Conservation (phyloP, 1,139 yeast species). For the Yamadazyma triangularis region DNA sequence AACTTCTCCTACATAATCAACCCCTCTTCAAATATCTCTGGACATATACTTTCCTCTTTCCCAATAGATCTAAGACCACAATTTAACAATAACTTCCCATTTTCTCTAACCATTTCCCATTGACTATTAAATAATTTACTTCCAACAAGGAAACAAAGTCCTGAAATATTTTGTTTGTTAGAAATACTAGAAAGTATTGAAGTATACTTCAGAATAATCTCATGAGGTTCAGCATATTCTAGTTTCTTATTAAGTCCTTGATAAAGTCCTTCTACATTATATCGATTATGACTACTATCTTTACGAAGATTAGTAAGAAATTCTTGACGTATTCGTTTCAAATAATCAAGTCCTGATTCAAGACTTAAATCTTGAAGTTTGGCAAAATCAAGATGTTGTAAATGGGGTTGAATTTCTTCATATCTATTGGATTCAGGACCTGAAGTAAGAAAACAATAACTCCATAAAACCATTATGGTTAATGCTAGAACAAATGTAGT, state of each 20-base stretch:
- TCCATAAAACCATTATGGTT: slow-evolving; percentile 47
- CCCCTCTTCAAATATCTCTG: background rate
- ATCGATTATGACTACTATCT: slow-evolving; percentile 17
- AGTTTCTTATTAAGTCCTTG: too few relatives aligned
- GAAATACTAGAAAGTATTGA: slow-evolving; percentile 37
- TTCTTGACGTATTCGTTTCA: slow-evolving; percentile 31
- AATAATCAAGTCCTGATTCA: slow-evolving; percentile 32
- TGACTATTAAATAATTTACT: slow-evolving; percentile 43
- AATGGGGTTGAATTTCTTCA: slow-evolving; percentile 15
- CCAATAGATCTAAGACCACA: slow-evolving; percentile 59
- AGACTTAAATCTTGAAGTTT: slow-evolving; percentile 20
- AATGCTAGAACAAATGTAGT: slow-evolving; percentile 42
- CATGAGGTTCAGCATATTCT: too few relatives aligned
- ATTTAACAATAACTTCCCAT: slow-evolving; percentile 52
- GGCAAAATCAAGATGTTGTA: slow-evolving; percentile 13
- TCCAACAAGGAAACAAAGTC: slow-evolving; percentile 49
- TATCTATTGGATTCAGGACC: slow-evolving; percentile 37
- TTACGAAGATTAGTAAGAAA: slow-evolving; percentile 19
- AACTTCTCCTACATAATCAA: background rate
- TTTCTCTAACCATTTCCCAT: slow-evolving; percentile 59
- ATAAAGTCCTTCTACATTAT: too few relatives aligned
- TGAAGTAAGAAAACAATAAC: slow-evolving; percentile 37
- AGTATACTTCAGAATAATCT: slow-evolving; percentile 35
- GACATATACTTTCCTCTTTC: slow-evolving; percentile 22
- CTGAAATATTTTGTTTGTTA: slow-evolving; percentile 48